Conservation (phyloP, 2,329 filamentous ascomycete genomes). For the Sclerotinia subarctica region DNA sequence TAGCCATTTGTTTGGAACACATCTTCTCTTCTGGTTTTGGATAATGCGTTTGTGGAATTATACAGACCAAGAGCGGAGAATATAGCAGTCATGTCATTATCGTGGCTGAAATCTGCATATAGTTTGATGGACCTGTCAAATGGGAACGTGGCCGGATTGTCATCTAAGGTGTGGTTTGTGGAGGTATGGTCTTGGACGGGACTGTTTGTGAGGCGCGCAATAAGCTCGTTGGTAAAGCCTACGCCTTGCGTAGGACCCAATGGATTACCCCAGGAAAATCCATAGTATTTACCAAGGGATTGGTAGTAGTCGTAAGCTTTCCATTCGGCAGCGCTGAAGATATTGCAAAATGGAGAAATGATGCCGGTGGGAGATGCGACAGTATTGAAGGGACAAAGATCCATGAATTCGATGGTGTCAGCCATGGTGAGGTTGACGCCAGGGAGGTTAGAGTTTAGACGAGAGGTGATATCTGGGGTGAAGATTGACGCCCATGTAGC, state of each 20-base stretch:
- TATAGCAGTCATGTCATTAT: slow-evolving; percentile 79
- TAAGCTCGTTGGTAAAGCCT: slow-evolving; percentile 82
- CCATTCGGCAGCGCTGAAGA: slow-evolving; percentile 77
- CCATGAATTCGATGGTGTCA: slow-evolving; percentile 75
- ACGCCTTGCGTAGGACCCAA: slow-evolving; percentile 83
- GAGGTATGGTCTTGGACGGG: slow-evolving; percentile 70
- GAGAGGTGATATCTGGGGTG: slow-evolving; percentile 61
- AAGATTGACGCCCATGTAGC: slow-evolving; percentile 61
- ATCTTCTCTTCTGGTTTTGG: slow-evolving; percentile 49
- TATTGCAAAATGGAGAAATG: slow-evolving; percentile 68
- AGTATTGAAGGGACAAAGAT: slow-evolving; percentile 81
- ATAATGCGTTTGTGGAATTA: slow-evolving; percentile 57
- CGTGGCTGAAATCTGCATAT: slow-evolving; percentile 90
- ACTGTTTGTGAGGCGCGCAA: slow-evolving; percentile 69
- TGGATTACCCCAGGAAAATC: slow-evolving; percentile 71
- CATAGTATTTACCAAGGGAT: slow-evolving; percentile 80
- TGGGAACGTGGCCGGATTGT: slow-evolving; percentile 66
- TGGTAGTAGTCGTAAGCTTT: slow-evolving; percentile 75
- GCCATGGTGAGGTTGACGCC: slow-evolving; percentile 61
- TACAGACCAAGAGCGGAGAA: slow-evolving; percentile 77
- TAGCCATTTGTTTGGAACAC: slow-evolving; percentile 61
- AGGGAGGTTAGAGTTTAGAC: slow-evolving; percentile 66
- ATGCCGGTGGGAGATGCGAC: slow-evolving; percentile 58
- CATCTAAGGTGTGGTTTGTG: slow-evolving; percentile 75
- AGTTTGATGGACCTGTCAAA: slow-evolving; percentile 54